phyloP scores from a whole-genome alignment of 2,329 filamentous ascomycete species.

The Aspergillus pseudonomiae region DNA sequence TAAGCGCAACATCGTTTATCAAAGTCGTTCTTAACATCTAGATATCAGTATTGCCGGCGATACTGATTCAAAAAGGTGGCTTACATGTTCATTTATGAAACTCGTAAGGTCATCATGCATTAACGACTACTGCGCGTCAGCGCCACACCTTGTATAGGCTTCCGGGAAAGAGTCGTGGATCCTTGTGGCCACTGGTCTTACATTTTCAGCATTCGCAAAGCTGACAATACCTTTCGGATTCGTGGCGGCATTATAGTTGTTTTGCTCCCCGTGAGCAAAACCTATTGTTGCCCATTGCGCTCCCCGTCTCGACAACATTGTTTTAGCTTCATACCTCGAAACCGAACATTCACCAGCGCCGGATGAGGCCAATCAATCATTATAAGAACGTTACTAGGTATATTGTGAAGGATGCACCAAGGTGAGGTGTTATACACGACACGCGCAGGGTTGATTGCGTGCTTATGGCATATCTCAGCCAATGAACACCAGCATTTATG shows the following conservation, averaged over 20 bases:
- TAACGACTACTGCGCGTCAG: neutral
- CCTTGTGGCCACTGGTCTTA: neutral
- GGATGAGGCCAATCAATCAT: too few species aligned
- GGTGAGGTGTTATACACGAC: too few species aligned
- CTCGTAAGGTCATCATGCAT: neutral
- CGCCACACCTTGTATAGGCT: neutral
- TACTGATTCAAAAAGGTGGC: neutral
- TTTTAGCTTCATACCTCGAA: neutral
- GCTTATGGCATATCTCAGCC: too few species aligned
- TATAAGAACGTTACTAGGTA: too few species aligned
- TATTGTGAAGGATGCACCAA: too few species aligned
- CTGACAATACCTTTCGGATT: neutral
- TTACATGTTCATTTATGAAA: neutral
- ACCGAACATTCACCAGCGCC: too few species aligned
- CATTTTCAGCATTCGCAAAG: neutral
- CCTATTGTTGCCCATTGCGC: neutral
- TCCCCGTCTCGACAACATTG: neutral
- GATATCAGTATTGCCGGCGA: neutral
- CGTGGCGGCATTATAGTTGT: neutral
- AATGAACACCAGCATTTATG: too few species aligned
- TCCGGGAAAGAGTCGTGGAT: neutral
- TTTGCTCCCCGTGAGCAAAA: neutral
- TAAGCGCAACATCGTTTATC: neutral
- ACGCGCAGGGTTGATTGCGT: too few species aligned
- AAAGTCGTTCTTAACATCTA: neutral